These are phyloP conservation scores for Penicillium sp. DNA, from an alignment of 2,329 filamentous ascomycete genomes.

Conservation along the genomic window DNA sequence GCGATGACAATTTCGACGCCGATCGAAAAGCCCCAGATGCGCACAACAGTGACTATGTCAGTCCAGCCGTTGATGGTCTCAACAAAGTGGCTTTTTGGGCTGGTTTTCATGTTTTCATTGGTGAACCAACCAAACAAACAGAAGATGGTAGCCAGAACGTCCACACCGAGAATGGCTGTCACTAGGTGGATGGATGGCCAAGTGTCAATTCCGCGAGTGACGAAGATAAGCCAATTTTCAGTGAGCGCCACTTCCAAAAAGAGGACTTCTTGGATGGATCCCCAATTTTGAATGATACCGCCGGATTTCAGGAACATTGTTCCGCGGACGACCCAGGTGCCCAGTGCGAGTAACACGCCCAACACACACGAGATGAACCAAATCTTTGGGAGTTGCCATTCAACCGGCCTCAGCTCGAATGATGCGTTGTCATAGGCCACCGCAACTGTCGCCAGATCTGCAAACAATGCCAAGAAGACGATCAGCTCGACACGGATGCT, in stretches of 20 bases:
- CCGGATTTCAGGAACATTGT: constrained; percentile 66
- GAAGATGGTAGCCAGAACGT: constrained; percentile 69
- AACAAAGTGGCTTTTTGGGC: constrained; percentile 25
- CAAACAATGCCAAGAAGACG: constrained; percentile 75
- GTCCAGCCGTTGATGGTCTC: constrained; percentile 53
- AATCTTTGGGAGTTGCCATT: constrained; percentile 80
- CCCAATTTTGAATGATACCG: constrained; percentile 71
- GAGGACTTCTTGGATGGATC: constrained; percentile 70
- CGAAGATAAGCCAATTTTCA: constrained; percentile 96
- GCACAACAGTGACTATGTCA: constrained; percentile 54
- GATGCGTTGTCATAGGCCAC: constrained; percentile 82
- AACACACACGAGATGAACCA: constrained; percentile 64
- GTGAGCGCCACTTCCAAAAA: constrained; percentile 89
- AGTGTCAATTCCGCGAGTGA: constrained; percentile 75
- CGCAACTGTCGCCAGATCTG: constrained; percentile 74
- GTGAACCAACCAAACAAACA: constrained; percentile 72
- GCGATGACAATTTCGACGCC: constrained; percentile 52
- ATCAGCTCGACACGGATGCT: constrained; percentile 69
- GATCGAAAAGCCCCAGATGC: constrained; percentile 51
- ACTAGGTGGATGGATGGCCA: constrained; percentile 71
- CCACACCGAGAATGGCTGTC: constrained; percentile 66
- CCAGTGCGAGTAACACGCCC: constrained; percentile 64
- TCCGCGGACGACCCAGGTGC: constrained; percentile 70
- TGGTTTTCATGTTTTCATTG: constrained; percentile 44
- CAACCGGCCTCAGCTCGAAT: constrained; percentile 69